Conservation (phyloP, 2,329 filamentous ascomycete species). For the Botrytis aclada region DNA sequence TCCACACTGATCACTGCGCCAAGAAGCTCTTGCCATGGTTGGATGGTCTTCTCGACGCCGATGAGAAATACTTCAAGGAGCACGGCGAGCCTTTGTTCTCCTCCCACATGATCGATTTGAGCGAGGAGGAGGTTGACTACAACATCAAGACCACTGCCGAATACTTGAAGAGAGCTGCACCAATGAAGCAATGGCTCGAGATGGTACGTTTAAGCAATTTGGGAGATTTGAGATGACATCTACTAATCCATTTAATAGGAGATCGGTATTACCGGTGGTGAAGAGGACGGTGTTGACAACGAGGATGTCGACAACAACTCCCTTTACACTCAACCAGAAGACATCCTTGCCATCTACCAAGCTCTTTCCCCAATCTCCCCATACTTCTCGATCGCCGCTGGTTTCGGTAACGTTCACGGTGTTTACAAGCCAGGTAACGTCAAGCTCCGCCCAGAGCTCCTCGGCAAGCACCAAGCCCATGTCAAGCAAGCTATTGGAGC, state of each 20-base stretch:
- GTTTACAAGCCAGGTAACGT: slow-evolving; percentile 99
- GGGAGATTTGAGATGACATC: background rate
- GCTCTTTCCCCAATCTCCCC: slow-evolving; percentile 80
- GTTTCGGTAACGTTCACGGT: slow-evolving; percentile 98
- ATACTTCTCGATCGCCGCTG: slow-evolving; percentile 97
- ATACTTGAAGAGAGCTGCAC: slow-evolving; percentile 90
- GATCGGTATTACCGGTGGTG: slow-evolving; percentile 93
- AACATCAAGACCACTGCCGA: slow-evolving; percentile 90
- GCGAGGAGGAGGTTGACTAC: slow-evolving; percentile 83
- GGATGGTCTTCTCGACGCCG: slow-evolving; percentile 90
- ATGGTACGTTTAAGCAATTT: slow-evolving; percentile 60
- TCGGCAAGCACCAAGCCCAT: slow-evolving; percentile 92
- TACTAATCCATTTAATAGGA: slow-evolving; percentile 46
- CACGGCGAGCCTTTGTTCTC: slow-evolving; percentile 91
- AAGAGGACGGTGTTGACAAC: slow-evolving; percentile 99
- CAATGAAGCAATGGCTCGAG: slow-evolving; percentile 99
- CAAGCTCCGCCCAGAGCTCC: slow-evolving; percentile 91
- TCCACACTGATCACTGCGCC: slow-evolving; percentile 98
- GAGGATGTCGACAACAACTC: slow-evolving; percentile 95
- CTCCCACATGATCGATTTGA: slow-evolving; percentile 98
- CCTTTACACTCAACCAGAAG: slow-evolving; percentile 96
- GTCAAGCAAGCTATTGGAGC: slow-evolving; percentile 75
- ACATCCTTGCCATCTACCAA: slow-evolving; percentile 89
- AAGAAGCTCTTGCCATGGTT: slow-evolving; percentile 99
- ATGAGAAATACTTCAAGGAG: slow-evolving; percentile 93